A percentile compares a stretch with the other conserved stretches of the same genome.
Conservation (phyloP, 768 basidiomycete species). For the Leccinum barrowsii region DNA sequence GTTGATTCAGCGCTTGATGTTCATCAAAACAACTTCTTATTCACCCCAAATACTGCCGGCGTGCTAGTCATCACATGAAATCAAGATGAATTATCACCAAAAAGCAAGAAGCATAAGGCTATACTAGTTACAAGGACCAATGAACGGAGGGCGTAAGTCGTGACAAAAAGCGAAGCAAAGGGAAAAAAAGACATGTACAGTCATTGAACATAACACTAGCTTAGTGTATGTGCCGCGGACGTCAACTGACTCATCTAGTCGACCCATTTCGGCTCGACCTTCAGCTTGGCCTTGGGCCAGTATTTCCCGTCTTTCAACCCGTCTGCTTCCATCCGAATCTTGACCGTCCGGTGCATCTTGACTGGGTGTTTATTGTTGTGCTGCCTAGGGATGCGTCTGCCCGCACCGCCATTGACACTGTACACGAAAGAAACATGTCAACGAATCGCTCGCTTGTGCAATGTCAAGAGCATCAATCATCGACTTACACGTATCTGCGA, state of each 20-base stretch:
- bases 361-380: conserved; percentile 33
- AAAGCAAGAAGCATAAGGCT: no score
- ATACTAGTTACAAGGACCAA: neutral
- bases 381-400: conserved; percentile 42
- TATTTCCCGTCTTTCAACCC: conserved; percentile 34
- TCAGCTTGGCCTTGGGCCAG: conserved; percentile 38
- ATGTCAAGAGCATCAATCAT: neutral
- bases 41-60: no score
- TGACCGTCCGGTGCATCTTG: conserved; percentile 48
- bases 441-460: neutral
- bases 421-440: neutral
- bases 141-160: neutral
- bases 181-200: neutral
- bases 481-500: conserved; percentile 16
- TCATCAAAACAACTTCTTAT: neutral
- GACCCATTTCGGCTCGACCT: conserved; percentile 38
- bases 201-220: neutral
- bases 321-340: conserved; percentile 49
- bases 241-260: conserved; percentile 23
- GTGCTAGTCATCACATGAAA: neutral
- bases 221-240: neutral
- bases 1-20: no score
- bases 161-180: neutral
- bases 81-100: neutral
- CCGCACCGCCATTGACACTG: conserved; percentile 39